Conservation (phyloP, 2,329 filamentous ascomycete species). For the Alternaria postmessia region DNA sequence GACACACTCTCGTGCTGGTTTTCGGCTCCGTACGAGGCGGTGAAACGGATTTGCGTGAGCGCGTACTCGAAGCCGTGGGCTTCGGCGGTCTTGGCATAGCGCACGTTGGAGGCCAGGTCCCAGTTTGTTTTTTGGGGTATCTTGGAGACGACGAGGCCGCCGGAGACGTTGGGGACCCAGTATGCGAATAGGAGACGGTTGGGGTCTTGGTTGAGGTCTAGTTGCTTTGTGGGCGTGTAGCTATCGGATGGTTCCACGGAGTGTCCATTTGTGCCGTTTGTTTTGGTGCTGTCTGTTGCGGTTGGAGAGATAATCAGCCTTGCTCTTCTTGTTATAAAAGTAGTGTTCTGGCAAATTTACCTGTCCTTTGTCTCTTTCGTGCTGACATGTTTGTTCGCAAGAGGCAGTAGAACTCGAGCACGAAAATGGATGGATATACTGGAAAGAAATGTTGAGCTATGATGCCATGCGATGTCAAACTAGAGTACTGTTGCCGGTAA, state of each 20-base stretch:
- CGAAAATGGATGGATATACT: background rate
- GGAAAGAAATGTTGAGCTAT: background rate
- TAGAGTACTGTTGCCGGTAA: background rate
- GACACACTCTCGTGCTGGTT: slow-evolving; percentile 63
- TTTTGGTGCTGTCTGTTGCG: background rate
- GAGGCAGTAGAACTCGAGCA: background rate
- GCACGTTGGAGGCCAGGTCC: slow-evolving; percentile 59
- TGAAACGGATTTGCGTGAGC: slow-evolving; percentile 62
- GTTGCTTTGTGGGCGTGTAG: slow-evolving; percentile 34
- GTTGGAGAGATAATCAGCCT: background rate
- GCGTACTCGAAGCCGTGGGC: slow-evolving; percentile 61
- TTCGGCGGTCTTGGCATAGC: slow-evolving; percentile 61
- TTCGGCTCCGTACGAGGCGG: slow-evolving; percentile 59
- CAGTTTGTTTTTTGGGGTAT: slow-evolving; percentile 60
- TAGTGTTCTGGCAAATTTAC: background rate
- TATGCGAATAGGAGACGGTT: slow-evolving; percentile 60
- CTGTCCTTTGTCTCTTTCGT: slow-evolving; percentile 10
- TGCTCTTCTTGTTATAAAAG: accelerated
- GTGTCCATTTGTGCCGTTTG: background rate
- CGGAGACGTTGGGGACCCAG: slow-evolving; percentile 64
- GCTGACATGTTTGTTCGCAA: background rate
- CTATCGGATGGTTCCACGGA: background rate
- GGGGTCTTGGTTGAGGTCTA: slow-evolving; percentile 54
- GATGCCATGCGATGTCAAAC: background rate
- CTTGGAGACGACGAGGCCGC: slow-evolving; percentile 62